phyloP scores from a whole-genome alignment of 2,329 filamentous ascomycete species.

The Diaporthe caulivora region DNA sequence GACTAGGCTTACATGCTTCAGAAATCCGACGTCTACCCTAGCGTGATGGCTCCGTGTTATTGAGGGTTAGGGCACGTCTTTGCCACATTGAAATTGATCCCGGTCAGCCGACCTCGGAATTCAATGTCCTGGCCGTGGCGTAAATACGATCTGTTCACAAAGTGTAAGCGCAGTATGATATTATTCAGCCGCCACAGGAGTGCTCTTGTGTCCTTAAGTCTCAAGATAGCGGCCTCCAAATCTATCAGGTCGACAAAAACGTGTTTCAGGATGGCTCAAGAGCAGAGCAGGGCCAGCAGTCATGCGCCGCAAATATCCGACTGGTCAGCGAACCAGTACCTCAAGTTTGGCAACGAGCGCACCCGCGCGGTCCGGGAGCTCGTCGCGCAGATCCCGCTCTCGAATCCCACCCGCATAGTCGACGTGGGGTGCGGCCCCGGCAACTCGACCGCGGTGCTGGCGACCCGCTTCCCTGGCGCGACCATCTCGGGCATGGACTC shows the following conservation, averaged over 20 bases:
- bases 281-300: conserved; percentile 7
- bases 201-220: not conserved
- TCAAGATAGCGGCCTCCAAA: not conserved
- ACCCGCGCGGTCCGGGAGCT: conserved; percentile 67
- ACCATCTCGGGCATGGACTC: conserved; percentile 65
- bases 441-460: conserved; percentile 66
- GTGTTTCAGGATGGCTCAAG: conserved; percentile 26
- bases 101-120: conserved; percentile 1
- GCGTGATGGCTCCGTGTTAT: not conserved
- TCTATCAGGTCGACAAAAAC: not conserved
- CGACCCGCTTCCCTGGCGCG: conserved; percentile 59
- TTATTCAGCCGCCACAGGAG: not conserved
- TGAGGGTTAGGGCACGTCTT: conserved; percentile 7
- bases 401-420: conserved; percentile 58
- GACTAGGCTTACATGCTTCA: too few species aligned
- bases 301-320: conserved; percentile 43
- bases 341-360: conserved; percentile 66
- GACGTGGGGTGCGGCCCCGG: conserved; percentile 73
- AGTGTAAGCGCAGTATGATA: not conserved
- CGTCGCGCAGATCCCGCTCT: conserved; percentile 58
- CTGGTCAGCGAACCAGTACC: conserved; percentile 70
- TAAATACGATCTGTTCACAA: not conserved
- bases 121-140: not conserved
- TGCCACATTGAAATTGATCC: not conserved
- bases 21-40: too few species aligned